Evolutionary conservation across 2,329 filamentous ascomycete species (phyloP).

Genomic region (Xylaria sp.): DNA sequence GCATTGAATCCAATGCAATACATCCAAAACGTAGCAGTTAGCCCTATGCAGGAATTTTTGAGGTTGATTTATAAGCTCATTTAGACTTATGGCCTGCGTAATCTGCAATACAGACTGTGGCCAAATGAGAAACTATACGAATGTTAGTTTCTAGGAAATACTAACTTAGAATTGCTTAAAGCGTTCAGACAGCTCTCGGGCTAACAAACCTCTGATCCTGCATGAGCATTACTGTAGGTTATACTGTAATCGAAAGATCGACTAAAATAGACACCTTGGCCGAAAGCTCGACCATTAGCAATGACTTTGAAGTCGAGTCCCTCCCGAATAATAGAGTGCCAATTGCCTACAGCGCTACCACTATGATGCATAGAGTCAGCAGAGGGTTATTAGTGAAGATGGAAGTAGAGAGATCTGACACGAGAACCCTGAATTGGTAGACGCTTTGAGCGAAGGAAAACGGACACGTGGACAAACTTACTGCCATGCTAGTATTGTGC

Average conservation of each 20-base stretch:
- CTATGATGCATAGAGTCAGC: conserved; percentile 20
- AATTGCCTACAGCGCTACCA: conserved; percentile 79
- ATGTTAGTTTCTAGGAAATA: neutral
- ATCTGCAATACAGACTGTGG: conserved; percentile 72
- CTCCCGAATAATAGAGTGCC: conserved; percentile 89
- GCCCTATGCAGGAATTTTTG: conserved; percentile 62
- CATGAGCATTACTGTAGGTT: conserved; percentile 54
- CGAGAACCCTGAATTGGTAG: neutral
- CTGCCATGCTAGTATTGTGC: conserved; percentile 86
- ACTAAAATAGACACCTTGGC: conserved; percentile 86
- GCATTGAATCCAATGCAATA: conserved; percentile 89
- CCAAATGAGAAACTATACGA: conserved; percentile 60
- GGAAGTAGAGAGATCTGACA: neutral
- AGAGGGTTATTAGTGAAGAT: neutral
- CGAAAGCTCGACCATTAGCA: conserved; percentile 74
- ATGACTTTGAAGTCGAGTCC: conserved; percentile 77
- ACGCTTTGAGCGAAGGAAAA: neutral
- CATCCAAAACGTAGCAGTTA: conserved; percentile 76
- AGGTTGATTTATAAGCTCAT: conserved; percentile 84
- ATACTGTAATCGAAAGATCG: conserved; percentile 65
- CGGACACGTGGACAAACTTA: conserved; percentile 16
- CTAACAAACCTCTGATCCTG: neutral
- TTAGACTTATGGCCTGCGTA: conserved; percentile 72
- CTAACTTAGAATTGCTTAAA: neutral
- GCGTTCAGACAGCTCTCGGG: neutral